Evolutionary conservation across 164 flowering plant species (phyloP).

Genomic region (Berberis thunbergii): DNA sequence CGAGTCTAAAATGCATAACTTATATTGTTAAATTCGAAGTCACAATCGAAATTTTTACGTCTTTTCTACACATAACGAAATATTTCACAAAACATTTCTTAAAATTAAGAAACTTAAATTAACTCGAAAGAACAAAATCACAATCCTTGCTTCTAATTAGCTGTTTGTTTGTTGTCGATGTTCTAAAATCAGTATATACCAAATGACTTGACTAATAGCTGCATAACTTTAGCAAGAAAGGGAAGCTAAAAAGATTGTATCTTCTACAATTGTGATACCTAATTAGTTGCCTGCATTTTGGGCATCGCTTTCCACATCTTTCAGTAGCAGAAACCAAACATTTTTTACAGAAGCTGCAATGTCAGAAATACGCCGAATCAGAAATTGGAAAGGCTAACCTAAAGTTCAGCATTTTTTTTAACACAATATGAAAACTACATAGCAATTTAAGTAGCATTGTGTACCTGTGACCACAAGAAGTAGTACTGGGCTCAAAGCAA

Average conservation of each 20-base stretch:
- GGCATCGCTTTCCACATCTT: conserved; percentile 81
- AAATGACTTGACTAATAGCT: background rate
- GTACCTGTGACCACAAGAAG: conserved; percentile 97
- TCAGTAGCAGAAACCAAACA: conserved; percentile 80
- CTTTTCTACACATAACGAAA: too few species aligned
- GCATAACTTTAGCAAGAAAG: background rate
- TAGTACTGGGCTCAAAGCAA: conserved; percentile 89
- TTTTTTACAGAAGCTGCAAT: conserved; percentile 72
- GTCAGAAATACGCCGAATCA: background rate
- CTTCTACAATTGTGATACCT: conserved; percentile 32
- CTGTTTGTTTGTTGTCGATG: too few species aligned
- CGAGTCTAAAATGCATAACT: too few species aligned
- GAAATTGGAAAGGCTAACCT: background rate
- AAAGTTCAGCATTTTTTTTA: too few species aligned
- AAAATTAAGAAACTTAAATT: background rate
- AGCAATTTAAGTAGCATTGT: background rate
- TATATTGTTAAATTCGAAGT: too few species aligned
- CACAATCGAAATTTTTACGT: too few species aligned
- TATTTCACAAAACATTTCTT: too few species aligned
- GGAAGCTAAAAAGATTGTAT: background rate
- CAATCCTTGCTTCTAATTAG: background rate
- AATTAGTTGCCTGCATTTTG: conserved; percentile 84
- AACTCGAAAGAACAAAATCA: background rate
- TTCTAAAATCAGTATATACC: background rate
- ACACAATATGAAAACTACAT: background rate